Base-by-base conservation (phyloP, 225 moss, liverwort and hornwort genomes). In the Rhytidiadelphus loreus region DNA sequence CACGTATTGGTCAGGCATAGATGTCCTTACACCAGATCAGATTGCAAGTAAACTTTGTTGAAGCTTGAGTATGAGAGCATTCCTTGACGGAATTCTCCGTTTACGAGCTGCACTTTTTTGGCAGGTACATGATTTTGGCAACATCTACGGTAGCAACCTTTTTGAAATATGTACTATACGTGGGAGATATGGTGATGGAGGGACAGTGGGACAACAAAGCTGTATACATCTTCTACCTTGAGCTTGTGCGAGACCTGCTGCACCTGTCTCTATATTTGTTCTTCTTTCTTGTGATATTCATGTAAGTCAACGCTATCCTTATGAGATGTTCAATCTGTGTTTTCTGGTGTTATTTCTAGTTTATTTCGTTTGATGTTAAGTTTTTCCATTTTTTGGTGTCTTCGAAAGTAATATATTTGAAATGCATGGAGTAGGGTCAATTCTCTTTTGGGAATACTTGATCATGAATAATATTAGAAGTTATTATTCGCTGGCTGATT, bases 201-300 rank as follows among this genome's bases (percentile, higher is more conserved):
- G 97, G 96, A 48, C 95, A 91, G 44, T 96, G 95, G 94, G 94
- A 90, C 69, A 95, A 92, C 86, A 98, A 96, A 87, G 97, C 97
- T 83, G 95, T 98, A 7, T 96, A 94, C 80, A 93, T 98, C 77
- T 98, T 97, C 87, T 98, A 98, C 84, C 89, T 98, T 85, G 97
- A 97, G 92, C 95, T 98, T 87, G 97, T 97, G 86, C 96, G 95
- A 85, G 98, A 98, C 87, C 91, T 98, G 89, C 89, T 98, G 65
- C 98, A 98, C 87, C 92, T 98, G 16, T 95, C 95, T 58, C 91
- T 98, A 41, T 98, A 98, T 84, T 93, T 98, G 74, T 84, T 95
- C 74, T 98, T 98, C 90, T 98, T 98, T 84, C 92, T 96, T 81
- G 94, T 92, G 86, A 95, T 98, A 85, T 98, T 98, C 88, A 92